A percentile compares a stretch with the other conserved stretches of the same genome.
These are phyloP conservation scores for Bathelium albidoporum DNA, from an alignment of 495 filamentous ascomycete species.

Conservation along the genomic window DNA sequence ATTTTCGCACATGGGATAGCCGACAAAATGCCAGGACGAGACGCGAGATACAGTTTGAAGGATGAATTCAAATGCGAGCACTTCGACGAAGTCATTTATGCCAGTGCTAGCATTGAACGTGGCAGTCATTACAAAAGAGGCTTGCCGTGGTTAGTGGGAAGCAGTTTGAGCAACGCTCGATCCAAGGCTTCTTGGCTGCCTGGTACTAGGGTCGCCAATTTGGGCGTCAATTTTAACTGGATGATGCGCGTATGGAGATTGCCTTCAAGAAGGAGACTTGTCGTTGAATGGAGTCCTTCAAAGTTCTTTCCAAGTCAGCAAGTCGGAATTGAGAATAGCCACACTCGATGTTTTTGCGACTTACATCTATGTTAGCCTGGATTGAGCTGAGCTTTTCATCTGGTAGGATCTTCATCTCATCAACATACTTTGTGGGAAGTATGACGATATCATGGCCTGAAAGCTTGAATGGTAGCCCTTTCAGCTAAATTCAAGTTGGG, in stretches of 20 bases:
- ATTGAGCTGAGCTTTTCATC: not conserved
- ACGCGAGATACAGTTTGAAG: not conserved
- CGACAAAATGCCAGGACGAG: not conserved
- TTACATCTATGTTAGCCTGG: not conserved
- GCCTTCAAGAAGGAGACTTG: not conserved
- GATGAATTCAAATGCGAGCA: not conserved
- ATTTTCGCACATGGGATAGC: not conserved
- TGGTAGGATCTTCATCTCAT: not conserved
- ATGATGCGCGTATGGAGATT: not conserved
- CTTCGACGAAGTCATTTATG: not conserved
- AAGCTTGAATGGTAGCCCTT: not conserved
- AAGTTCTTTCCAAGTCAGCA: not conserved
- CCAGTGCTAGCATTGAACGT: not conserved
- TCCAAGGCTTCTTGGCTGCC: not conserved
- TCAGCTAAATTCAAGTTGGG: not conserved
- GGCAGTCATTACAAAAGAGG: too few relatives aligned
- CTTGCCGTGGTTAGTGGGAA: not conserved
- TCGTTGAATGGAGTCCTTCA: not conserved
- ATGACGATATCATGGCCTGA: not conserved
- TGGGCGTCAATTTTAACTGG: conserved; percentile 6
- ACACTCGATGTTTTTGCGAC: not conserved
- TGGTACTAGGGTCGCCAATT: conserved; percentile 1
- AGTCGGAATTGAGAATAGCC: too few relatives aligned
- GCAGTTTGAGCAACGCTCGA: not conserved
- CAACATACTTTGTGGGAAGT: not conserved